A percentile compares a stretch with the other conserved stretches of the same genome.
These are phyloP conservation scores for Elongisporangium undulatum DNA, from an alignment of 352 stramenopile genomes.

Conservation along the genomic window DNA sequence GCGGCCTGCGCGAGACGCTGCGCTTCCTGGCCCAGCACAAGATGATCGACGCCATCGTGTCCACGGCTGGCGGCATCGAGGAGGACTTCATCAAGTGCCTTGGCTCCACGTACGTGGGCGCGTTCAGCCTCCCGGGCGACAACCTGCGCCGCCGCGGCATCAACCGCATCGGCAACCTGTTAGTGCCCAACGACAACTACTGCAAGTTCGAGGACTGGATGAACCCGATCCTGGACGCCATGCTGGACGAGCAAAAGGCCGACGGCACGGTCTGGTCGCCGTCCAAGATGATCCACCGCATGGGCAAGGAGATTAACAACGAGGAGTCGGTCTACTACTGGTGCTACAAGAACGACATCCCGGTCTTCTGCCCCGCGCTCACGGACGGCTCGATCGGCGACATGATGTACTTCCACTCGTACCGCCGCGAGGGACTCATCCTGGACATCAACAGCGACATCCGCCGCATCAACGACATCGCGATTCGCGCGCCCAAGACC, in stretches of 20 bases:
- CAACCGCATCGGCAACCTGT: constrained; percentile 99
- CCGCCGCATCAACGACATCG: constrained; percentile 96
- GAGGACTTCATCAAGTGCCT: constrained; percentile 99
- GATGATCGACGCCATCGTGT: constrained; percentile 98
- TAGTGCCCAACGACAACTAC: constrained; percentile 99
- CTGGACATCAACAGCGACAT: constrained; percentile 98
- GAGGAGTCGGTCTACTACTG: constrained; percentile 99
- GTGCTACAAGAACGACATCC: constrained; percentile 99
- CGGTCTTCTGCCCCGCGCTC: constrained; percentile 98
- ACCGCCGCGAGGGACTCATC: constrained; percentile 96
- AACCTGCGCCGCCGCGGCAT: constrained; percentile 94
- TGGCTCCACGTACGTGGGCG: constrained; percentile 96
- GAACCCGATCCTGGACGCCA: constrained; percentile 95
- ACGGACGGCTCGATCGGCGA: constrained; percentile 99
- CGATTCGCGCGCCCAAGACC: constrained; percentile 92
- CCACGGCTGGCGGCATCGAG: constrained; percentile 88
- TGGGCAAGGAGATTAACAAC: constrained; percentile 98
- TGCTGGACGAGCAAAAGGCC: constrained; percentile 97
- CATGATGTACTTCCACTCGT: constrained; percentile 99
- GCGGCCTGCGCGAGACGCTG: constrained; percentile 96
- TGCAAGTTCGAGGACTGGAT: constrained; percentile 98
- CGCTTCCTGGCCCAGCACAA: constrained; percentile 98
- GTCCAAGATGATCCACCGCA: constrained; percentile 95
- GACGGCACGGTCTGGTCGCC: constrained; percentile 93
- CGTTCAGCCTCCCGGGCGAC: constrained; percentile 94